Evolutionary conservation across 1,284 basidiomycete genomes (phyloP), one percentile per base, ranked within the genome.

Genomic region (Pseudozyma tsukubaensis): DNA sequence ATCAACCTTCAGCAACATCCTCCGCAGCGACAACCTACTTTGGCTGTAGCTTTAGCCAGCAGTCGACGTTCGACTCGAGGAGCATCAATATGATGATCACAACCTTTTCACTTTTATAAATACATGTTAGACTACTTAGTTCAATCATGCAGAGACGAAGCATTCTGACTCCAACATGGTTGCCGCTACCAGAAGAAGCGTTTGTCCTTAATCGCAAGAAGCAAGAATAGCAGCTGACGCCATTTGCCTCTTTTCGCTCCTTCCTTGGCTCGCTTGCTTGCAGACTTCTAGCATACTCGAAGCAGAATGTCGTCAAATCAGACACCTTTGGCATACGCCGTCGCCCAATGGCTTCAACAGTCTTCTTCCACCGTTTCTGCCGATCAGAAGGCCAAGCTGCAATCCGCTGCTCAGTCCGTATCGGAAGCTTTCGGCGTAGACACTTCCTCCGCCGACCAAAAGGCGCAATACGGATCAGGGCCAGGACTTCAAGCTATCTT

Each of bases 401-500:
- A 79, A 45, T 45, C 75, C 10, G 80, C 80, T 12, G 72, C 79
- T n/a, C 47, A 65, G 53, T 50, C 37, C 43, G 68, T 79, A n/a
- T 61, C 66, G 39, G 59, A 76, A 34, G 80, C 74, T 4, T 82
- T 75, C 40, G 69, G 59, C 47, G 64, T 82, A 21, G 66, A 81
- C 61, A 63, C 76, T 12, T 53, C 62, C 1, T 72, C 72, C 14
- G 49, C 76, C 11, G 51, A 59, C 11, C 76, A 82, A 51, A 65
- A 75, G 64, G 66, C 64, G 11, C 58, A 71, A 63, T 81, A 77
- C 66, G 76, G 74, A 32, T 63, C 66, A 11, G 77, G 78, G 16
- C 82, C 83, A 1, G 82, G 82, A 32, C 72, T 84, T 14, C 73
- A 82, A 49, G 74, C 81, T 32, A 77, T 84, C 61, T 84, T 79